Evolutionary conservation across 495 filamentous ascomycete genomes (phyloP).

Genomic region (Tuber borchii): DNA sequence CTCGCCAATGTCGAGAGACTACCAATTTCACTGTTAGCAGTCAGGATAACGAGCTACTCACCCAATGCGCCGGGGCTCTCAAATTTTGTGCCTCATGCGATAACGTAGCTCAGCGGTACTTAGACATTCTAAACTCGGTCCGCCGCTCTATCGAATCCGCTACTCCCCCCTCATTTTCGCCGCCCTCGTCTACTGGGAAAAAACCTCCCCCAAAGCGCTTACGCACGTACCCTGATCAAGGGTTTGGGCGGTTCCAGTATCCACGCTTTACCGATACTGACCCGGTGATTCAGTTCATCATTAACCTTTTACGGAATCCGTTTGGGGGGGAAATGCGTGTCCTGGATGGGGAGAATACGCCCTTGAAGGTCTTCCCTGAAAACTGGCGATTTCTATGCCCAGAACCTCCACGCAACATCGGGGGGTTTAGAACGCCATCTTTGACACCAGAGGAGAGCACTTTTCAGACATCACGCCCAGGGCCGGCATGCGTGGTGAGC

Average conservation of each 20-base stretch:
- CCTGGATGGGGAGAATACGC: constrained; percentile 17
- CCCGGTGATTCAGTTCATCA: constrained; percentile 17
- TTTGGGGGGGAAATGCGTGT: constrained; percentile 30
- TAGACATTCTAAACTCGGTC: constrained; percentile 28
- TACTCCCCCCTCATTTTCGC: neutral
- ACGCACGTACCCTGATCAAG: neutral
- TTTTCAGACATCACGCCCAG: neutral
- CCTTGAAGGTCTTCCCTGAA: constrained; percentile 22
- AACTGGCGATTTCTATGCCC: constrained; percentile 29
- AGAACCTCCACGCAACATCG: constrained; percentile 5
- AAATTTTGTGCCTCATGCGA: constrained; percentile 30
- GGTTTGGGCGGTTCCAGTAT: neutral
- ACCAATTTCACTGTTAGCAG: constrained; percentile 1
- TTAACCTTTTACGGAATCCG: constrained; percentile 23
- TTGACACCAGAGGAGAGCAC: neutral
- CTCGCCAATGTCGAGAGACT: constrained; percentile 7
- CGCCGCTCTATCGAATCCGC: constrained; percentile 2
- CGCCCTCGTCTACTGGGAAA: neutral
- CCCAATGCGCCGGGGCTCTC: constrained; percentile 25
- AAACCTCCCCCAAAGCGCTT: constrained; percentile 5
- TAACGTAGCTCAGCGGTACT: constrained; percentile 27
- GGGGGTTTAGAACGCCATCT: neutral
- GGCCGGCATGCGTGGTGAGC: neutral
- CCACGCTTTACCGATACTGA: neutral
- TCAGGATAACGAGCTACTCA: constrained; percentile 18